A percentile compares a stretch with the other conserved stretches of the same genome.
Evolutionary conservation across 768 basidiomycete species (phyloP).

Genomic region (Suillus variegatus): DNA sequence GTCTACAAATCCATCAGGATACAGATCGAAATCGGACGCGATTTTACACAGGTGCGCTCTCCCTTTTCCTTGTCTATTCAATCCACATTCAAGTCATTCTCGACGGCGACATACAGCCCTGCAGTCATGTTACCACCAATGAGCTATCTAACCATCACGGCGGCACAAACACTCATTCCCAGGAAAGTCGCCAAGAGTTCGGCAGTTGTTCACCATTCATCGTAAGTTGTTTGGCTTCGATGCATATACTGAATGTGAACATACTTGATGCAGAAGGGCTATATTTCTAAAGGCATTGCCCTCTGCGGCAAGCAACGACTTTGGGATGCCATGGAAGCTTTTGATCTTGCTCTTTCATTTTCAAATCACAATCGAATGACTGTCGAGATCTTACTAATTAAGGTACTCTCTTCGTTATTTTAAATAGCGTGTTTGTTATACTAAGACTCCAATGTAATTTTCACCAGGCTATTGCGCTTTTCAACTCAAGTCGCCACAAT

Average conservation of each 20-base stretch:
- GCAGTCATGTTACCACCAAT: neutral
- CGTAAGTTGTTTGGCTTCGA: neutral
- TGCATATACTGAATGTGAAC: neutral
- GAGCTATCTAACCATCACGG: neutral
- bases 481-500: neutral
- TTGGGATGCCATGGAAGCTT: neutral
- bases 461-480: neutral
- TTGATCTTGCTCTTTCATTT: neutral
- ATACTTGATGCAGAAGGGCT: neutral
- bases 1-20: constrained; percentile 98
- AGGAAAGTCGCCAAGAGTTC: neutral
- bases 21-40: constrained; percentile 83
- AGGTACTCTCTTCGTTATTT: neutral
- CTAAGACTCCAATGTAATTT: neutral
- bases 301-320: neutral
- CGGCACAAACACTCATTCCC: neutral
- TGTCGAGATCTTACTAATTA: neutral
- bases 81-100: neutral
- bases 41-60: constrained; percentile 51
- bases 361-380: neutral
- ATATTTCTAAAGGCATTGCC: neutral
- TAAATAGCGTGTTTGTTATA: neutral
- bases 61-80: neutral
- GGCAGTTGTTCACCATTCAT: neutral
- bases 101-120: neutral